Conservation (phyloP, 2,329 filamentous ascomycete genomes). For the Podosphaera leucotricha region DNA sequence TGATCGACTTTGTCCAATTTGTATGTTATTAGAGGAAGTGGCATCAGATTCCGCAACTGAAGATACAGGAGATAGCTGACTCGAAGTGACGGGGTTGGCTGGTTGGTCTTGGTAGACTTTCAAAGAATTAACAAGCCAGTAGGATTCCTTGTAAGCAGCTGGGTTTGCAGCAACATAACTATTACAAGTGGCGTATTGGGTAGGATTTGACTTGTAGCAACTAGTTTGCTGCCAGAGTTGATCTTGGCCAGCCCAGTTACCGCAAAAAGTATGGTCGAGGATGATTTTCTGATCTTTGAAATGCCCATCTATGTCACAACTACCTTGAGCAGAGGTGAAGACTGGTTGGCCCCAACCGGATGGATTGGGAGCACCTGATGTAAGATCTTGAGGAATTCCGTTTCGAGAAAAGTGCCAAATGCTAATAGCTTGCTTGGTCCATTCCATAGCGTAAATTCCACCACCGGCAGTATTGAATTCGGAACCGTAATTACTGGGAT, state of each 20-base stretch:
- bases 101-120: slow-evolving; percentile 8
- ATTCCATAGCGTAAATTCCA: slow-evolving; percentile 45
- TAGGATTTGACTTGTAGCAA: slow-evolving; percentile 28
- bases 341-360: slow-evolving; percentile 43
- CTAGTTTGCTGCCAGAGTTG: slow-evolving; percentile 28
- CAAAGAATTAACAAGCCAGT: slow-evolving; percentile 12
- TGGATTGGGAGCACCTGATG: slow-evolving; percentile 26
- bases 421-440: slow-evolving; percentile 40
- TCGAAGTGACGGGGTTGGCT: background rate
- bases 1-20: background rate
- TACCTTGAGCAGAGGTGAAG: slow-evolving; percentile 33
- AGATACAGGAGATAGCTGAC: background rate
- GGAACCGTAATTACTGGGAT: slow-evolving; percentile 30
- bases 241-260: slow-evolving; percentile 25
- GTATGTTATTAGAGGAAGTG: background rate
- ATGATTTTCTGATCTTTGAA: slow-evolving; percentile 51
- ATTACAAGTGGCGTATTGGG: slow-evolving; percentile 7
- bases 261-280: slow-evolving; percentile 55
- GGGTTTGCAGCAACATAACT: slow-evolving; percentile 12
- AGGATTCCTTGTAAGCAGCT: slow-evolving; percentile 7
- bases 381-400: slow-evolving; percentile 40
- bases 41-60: background rate
- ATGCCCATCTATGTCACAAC: slow-evolving; percentile 39
- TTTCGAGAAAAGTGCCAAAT: slow-evolving; percentile 52
- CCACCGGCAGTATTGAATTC: slow-evolving; percentile 40